A percentile compares a stretch with the other conserved stretches of the same genome.
Evolutionary conservation across 106 monocot genomes (phyloP).

Genomic region (Phalaenopsis aphrodite): DNA sequence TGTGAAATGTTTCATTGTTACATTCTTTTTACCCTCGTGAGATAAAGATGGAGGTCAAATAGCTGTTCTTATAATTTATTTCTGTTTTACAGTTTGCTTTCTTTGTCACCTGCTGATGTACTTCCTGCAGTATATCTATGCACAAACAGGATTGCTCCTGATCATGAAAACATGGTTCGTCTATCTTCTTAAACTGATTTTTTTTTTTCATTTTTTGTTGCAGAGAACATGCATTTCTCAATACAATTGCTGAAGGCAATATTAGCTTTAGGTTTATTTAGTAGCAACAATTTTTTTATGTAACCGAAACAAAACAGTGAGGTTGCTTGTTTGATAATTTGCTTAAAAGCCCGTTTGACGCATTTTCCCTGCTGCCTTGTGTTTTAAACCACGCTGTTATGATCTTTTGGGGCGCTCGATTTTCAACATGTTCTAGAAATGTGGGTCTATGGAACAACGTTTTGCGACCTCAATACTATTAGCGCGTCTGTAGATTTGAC

Average conservation of each 20-base stretch:
- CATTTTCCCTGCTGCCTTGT: no score
- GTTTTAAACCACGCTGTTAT: no score
- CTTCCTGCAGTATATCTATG: constrained; percentile 88
- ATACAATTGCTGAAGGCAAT: background rate
- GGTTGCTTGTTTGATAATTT: background rate
- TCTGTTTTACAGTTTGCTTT: constrained; percentile 60
- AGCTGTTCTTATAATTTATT: background rate
- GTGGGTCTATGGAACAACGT: no score
- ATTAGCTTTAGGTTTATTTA: background rate
- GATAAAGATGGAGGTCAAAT: constrained; percentile 1
- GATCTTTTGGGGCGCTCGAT: no score
- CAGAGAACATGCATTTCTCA: background rate
- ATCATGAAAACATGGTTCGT: constrained; percentile 89
- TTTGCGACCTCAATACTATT: no score
- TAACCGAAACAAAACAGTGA: background rate
- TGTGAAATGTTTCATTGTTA: constrained; percentile 4
- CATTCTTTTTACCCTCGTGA: constrained; percentile 1
- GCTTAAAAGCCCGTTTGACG: background rate
- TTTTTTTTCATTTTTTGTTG: background rate
- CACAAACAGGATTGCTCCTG: constrained; percentile 82
- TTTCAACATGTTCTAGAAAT: no score
- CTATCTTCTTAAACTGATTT: background rate
- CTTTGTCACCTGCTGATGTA: constrained; percentile 84
- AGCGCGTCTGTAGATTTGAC: no score
- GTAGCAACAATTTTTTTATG: background rate